phyloP scores from a whole-genome alignment of 495 filamentous ascomycete species.

The Xanthoparmelia taractica region DNA sequence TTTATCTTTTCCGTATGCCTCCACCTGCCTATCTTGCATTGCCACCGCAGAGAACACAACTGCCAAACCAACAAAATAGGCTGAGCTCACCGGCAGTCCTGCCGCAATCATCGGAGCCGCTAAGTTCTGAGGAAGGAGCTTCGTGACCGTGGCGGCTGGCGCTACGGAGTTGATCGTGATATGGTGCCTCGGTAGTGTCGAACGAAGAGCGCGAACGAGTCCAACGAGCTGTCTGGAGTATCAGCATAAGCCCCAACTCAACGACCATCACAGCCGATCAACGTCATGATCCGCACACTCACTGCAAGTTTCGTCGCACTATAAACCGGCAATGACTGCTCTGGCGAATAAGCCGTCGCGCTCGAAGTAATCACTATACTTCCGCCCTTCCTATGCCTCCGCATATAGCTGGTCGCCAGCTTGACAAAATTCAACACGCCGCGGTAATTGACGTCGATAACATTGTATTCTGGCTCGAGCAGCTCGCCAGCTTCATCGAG shows the following conservation, averaged over 20 bases:
- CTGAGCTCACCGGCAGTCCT: conserved; percentile 27
- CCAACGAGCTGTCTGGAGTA: conserved; percentile 22
- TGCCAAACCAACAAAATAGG: conserved; percentile 28
- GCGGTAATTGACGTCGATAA: conserved; percentile 30
- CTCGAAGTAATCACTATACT: conserved; percentile 33
- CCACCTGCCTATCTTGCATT: conserved; percentile 22
- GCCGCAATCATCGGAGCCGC: conserved; percentile 24
- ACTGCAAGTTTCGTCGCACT: conserved; percentile 27
- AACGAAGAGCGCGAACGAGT: conserved; percentile 26
- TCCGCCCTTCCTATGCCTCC: conserved; percentile 20
- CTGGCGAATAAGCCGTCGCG: conserved; percentile 30
- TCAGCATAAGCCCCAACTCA: not conserved
- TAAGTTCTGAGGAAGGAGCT: conserved; percentile 24
- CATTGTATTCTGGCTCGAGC: conserved; percentile 19
- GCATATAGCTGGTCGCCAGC: conserved; percentile 27
- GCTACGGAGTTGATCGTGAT: conserved; percentile 34
- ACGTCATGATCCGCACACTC: conserved; percentile 4
- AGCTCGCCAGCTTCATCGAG: not conserved
- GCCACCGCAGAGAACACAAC: conserved; percentile 32
- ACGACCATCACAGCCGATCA: not conserved
- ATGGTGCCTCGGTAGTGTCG: conserved; percentile 18
- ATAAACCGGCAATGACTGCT: conserved; percentile 29
- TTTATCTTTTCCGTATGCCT: conserved; percentile 24
- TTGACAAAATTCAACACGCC: conserved; percentile 28
- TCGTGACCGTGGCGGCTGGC: conserved; percentile 29